phyloP scores from a whole-genome alignment of 495 filamentous ascomycete species.

The Hypoxylon fuscum region DNA sequence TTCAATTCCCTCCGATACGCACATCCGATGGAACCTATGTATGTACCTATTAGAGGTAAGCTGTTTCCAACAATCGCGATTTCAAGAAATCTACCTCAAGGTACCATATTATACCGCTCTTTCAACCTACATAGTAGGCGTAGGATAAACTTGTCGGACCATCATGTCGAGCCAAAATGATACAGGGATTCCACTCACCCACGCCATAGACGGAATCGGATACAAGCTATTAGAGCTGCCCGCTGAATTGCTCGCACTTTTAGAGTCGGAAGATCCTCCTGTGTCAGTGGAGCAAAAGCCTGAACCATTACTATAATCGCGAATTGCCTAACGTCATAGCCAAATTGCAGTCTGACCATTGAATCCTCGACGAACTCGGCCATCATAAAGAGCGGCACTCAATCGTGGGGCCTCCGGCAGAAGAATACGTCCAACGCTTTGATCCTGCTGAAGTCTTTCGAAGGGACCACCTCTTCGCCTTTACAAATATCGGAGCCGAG shows the following conservation, averaged over 20 bases:
- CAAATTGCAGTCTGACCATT: constrained; percentile 66
- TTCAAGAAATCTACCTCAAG: too few species aligned
- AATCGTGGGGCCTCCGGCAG: constrained; percentile 84
- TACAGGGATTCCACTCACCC: constrained; percentile 69
- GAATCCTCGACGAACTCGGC: constrained; percentile 71
- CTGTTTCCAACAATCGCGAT: too few species aligned
- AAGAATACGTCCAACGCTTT: constrained; percentile 92
- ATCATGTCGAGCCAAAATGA: constrained; percentile 70
- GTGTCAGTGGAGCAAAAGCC: constrained; percentile 55
- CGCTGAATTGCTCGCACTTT: constrained; percentile 71
- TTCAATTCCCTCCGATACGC: background rate
- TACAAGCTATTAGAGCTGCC: constrained; percentile 86
- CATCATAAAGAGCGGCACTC: constrained; percentile 73
- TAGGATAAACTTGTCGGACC: background rate
- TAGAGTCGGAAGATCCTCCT: constrained; percentile 68
- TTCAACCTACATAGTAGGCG: too few species aligned
- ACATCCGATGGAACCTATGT: background rate
- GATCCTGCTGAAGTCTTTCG: constrained; percentile 68
- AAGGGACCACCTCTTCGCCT: constrained; percentile 20
- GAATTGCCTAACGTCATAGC: constrained; percentile 6
- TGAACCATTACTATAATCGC: constrained; percentile 1
- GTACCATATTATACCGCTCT: too few species aligned
- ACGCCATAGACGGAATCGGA: constrained; percentile 65
- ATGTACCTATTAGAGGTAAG: too few species aligned
- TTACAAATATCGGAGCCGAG: constrained; percentile 48